phyloP scores from a whole-genome alignment of 306 rosid species.

The Aeschynomene evenia region DNA sequence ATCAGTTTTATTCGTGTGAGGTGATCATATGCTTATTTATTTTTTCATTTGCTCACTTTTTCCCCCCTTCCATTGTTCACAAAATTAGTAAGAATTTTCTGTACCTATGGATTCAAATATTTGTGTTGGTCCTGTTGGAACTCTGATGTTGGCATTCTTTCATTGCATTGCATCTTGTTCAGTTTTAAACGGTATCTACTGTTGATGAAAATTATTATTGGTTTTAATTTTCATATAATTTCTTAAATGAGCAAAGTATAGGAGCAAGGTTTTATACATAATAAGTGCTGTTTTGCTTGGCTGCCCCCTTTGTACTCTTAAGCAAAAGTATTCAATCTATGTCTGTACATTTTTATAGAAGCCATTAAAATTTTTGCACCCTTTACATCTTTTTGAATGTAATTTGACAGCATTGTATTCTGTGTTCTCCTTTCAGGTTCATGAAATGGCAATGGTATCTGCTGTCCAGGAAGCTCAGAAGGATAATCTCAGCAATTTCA shows the following conservation, averaged over 20 bases:
- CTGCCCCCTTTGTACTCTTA: conserved; percentile 15
- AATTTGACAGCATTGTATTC: conserved; percentile 27
- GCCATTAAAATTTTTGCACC: not conserved
- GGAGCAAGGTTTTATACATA: conserved; percentile 2
- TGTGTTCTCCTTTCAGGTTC: conserved; percentile 59
- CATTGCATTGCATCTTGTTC: not conserved
- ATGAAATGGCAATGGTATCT: conserved; percentile 96
- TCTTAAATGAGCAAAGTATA: conserved; percentile 1
- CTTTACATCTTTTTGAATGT: not conserved
- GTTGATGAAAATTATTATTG: conserved; percentile 4
- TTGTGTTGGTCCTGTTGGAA: not conserved
- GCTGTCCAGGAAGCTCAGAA: conserved; percentile 98
- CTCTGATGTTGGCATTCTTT: not conserved
- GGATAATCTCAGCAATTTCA: conserved; percentile 89
- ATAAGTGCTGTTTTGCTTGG: conserved; percentile 16
- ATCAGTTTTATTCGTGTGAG: conserved; percentile 13
- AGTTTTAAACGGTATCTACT: not conserved
- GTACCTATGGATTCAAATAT: conserved; percentile 16
- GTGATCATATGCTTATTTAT: not conserved
- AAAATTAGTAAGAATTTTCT: conserved; percentile 5
- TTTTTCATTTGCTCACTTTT: not conserved
- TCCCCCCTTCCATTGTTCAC: not conserved
- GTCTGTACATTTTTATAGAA: conserved; percentile 9
- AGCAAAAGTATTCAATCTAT: not conserved
- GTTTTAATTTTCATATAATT: conserved; percentile 17